phyloP scores from a whole-genome alignment of 495 filamentous ascomycete species.

The Pseudomonodictys pantanalensis region DNA sequence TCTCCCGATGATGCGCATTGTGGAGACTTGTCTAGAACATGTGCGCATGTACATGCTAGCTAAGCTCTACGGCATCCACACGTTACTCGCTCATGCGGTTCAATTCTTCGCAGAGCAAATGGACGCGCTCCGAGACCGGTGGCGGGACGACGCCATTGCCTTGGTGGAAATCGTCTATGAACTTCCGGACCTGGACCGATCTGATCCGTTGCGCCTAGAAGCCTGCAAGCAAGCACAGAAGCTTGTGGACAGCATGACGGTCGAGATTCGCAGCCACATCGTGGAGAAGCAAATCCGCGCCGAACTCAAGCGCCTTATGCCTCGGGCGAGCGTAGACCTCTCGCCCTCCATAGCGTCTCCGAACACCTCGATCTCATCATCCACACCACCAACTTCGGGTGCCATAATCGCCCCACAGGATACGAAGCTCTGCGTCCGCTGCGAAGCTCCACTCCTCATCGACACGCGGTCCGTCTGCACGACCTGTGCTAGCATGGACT shows the following conservation, averaged over 20 bases:
- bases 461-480: too few relatives aligned
- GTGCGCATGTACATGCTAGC: background rate
- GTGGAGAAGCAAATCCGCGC: background rate
- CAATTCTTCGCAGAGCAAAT: background rate
- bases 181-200: background rate
- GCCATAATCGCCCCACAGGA: background rate
- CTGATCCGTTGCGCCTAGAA: background rate
- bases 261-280: background rate
- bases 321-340: background rate
- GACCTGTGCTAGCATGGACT: too few relatives aligned
- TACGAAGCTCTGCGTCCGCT: too few relatives aligned
- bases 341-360: background rate
- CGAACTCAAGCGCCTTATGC: background rate
- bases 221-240: background rate
- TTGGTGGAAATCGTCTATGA: background rate
- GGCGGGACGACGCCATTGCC: background rate
- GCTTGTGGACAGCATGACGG: background rate
- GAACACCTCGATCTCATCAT: background rate
- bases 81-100: background rate
- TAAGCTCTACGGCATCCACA: background rate
- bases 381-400: background rate
- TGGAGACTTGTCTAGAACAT: background rate
- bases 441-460: too few relatives aligned
- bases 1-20: background rate
- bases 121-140: background rate